These are phyloP conservation scores for Scedosporium aurantiacum DNA, from an alignment of 2,329 filamentous ascomycete species.

Conservation along the genomic window DNA sequence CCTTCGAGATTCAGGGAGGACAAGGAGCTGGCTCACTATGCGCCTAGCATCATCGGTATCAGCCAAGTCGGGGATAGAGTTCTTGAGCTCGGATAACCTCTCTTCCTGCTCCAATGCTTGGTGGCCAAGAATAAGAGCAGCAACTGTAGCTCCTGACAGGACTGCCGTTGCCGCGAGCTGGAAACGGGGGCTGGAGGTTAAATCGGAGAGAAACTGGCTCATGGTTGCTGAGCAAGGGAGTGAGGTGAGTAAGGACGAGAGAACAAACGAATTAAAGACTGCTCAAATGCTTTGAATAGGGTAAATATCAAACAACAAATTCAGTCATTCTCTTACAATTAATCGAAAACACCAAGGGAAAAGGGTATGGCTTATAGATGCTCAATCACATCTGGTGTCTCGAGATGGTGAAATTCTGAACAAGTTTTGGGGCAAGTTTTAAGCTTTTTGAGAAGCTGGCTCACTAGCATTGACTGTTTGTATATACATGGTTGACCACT, in stretches of 20 bases:
- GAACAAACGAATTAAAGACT: neutral
- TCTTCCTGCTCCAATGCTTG: constrained; percentile 47
- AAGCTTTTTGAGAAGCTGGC: neutral
- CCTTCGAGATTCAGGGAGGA: constrained; percentile 2
- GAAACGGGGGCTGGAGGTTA: constrained; percentile 32
- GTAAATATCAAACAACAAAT: too few relatives aligned
- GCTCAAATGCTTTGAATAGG: neutral
- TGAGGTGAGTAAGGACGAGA: neutral
- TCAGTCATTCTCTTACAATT: too few relatives aligned
- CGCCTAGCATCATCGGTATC: constrained; percentile 16
- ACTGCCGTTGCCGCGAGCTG: constrained; percentile 65
- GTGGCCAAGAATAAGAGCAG: constrained; percentile 49
- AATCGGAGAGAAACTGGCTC: constrained; percentile 22
- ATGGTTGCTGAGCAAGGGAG: neutral
- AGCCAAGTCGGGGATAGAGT: constrained; percentile 36
- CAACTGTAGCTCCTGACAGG: constrained; percentile 48
- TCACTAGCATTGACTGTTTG: too few relatives aligned
- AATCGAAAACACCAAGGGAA: too few relatives aligned
- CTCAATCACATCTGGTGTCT: neutral
- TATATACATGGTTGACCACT: too few relatives aligned
- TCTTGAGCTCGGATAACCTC: constrained; percentile 45
- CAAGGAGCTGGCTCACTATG: constrained; percentile 8
- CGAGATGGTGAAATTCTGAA: neutral
- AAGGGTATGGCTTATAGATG: too few relatives aligned
- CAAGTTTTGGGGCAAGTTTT: neutral